phyloP scores from a whole-genome alignment of 192 early-diverging fungal species.

The Chytriomyces sp. region DNA sequence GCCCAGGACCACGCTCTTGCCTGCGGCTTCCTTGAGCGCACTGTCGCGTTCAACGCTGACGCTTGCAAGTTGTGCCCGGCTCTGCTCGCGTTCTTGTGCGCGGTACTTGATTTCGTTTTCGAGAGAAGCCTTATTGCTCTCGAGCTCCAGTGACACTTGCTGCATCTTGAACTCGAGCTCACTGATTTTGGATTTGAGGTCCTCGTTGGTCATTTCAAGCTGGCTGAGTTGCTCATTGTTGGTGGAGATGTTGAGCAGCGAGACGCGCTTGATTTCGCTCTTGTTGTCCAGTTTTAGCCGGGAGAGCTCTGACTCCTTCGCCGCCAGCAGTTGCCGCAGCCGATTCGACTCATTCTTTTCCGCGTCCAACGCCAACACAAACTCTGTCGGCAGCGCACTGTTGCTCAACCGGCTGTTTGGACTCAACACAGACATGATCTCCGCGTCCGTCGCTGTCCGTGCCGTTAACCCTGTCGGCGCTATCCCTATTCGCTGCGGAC shows the following conservation, averaged over 20 bases:
- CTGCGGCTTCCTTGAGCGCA: conserved; percentile 21
- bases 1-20: conserved; percentile 26
- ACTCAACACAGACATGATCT: not conserved
- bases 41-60: conserved; percentile 12
- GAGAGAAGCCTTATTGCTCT: not conserved
- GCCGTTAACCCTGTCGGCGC: not conserved
- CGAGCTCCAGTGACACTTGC: conserved; percentile 14
- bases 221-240: conserved; percentile 15
- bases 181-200: not conserved
- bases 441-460: not conserved
- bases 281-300: conserved; percentile 7
- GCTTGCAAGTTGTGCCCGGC: not conserved
- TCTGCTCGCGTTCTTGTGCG: conserved; percentile 13
- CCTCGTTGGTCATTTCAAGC: conserved; percentile 24
- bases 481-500: not conserved
- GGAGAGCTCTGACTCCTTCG: conserved; percentile 15
- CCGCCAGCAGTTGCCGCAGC: conserved; percentile 9
- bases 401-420: conserved; percentile 17
- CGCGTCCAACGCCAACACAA: conserved; percentile 21
- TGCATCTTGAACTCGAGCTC: conserved; percentile 5
- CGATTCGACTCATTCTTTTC: conserved; percentile 24
- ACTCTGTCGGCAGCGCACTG: conserved; percentile 10
- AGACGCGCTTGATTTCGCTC: conserved; percentile 24
- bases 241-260: not conserved
- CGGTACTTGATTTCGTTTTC: conserved; percentile 29